These are phyloP conservation scores for Cercospora sojina DNA, from an alignment of 2,329 filamentous ascomycete species.

Conservation along the genomic window DNA sequence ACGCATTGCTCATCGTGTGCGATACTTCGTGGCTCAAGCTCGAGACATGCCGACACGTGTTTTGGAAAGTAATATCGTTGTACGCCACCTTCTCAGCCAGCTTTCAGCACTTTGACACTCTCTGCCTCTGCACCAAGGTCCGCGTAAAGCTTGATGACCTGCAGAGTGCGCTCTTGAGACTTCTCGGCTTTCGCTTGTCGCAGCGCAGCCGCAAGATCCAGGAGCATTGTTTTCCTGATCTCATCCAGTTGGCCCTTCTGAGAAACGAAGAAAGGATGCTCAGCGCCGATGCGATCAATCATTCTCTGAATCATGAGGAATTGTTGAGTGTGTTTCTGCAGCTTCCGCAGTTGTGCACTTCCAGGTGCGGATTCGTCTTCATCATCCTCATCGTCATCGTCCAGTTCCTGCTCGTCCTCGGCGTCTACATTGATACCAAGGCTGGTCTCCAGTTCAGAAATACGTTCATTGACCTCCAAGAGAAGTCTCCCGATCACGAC, in stretches of 20 bases:
- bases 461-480: conserved; percentile 64
- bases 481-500: conserved; percentile 63
- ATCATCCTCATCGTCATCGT: conserved; percentile 32
- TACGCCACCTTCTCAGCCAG: conserved; percentile 24
- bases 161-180: conserved; percentile 50
- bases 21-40: neutral
- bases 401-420: conserved; percentile 34
- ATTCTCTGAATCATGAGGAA: conserved; percentile 58
- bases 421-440: conserved; percentile 53
- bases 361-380: conserved; percentile 40
- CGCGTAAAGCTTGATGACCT: conserved; percentile 60
- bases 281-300: conserved; percentile 51
- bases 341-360: conserved; percentile 39
- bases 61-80: neutral
- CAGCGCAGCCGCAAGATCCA: conserved; percentile 64
- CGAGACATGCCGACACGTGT: neutral
- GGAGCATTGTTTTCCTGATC: conserved; percentile 60
- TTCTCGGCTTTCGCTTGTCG: conserved; percentile 53
- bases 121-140: conserved; percentile 61
- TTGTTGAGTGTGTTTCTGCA: conserved; percentile 58
- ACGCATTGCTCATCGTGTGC: neutral
- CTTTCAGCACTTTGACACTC: conserved; percentile 57
- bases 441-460: conserved; percentile 62
- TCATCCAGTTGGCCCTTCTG: conserved; percentile 58
- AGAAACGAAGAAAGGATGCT: conserved; percentile 63